Percentiles rank a stretch among this genome's conserved stretches.
These are phyloP conservation scores for Capsicum rhomboideum DNA, from an alignment of 257 asterid genomes.

Conservation along the genomic window DNA sequence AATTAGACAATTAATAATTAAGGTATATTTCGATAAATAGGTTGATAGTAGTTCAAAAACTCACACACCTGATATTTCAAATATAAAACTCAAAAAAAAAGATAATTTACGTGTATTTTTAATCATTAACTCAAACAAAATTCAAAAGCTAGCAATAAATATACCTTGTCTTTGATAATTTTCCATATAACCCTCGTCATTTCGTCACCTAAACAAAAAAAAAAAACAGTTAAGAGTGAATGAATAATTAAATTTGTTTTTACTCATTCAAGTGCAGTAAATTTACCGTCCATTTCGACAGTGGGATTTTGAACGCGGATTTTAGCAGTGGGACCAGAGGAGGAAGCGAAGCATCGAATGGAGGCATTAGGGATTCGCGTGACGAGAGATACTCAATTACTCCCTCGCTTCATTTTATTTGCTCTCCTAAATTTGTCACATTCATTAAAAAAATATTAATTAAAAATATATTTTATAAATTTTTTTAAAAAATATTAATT, in stretches of 20 bases:
- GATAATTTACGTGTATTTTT: too few relatives aligned
- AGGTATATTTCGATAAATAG: too few relatives aligned
- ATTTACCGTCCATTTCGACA: slow-evolving; percentile 89
- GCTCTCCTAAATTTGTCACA: too few relatives aligned
- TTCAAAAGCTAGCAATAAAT: neutral
- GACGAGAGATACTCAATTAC: slow-evolving; percentile 14
- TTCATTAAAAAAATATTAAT: too few relatives aligned
- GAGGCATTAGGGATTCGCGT: slow-evolving; percentile 30
- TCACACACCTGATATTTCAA: too few relatives aligned
- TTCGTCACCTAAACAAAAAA: slow-evolving; percentile 64
- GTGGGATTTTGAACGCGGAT: slow-evolving; percentile 69
- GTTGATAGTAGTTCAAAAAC: too few relatives aligned
- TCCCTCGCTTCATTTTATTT: too few relatives aligned
- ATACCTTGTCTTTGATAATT: slow-evolving; percentile 82
- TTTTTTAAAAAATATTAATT: too few relatives aligned
- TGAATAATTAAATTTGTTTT: neutral
- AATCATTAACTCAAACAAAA: neutral
- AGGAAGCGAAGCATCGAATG: slow-evolving; percentile 48
- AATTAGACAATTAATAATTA: too few relatives aligned
- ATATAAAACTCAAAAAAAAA: too few relatives aligned
- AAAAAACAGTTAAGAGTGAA: neutral
- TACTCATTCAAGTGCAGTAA: neutral
- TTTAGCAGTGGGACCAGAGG: slow-evolving; percentile 18
- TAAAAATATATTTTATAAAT: too few relatives aligned
- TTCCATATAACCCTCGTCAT: slow-evolving; percentile 90